Evolutionary conservation across 2,329 filamentous ascomycete genomes (phyloP).

Genomic region (Xylaria digitata): DNA sequence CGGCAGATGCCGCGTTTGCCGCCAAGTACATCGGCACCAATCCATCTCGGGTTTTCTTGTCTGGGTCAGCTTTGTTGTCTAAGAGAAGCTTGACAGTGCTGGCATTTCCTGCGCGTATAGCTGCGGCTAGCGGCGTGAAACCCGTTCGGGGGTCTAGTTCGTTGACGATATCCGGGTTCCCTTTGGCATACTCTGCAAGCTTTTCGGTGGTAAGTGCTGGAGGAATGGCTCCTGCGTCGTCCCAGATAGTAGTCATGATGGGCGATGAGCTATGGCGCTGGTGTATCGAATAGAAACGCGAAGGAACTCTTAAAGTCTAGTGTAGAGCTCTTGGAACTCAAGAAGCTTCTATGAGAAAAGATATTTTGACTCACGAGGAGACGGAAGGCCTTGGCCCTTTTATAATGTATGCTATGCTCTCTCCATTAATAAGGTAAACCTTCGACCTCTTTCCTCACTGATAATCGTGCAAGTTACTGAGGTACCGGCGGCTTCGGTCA

Average conservation of each 20-base stretch:
- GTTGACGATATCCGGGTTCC: slow-evolving; percentile 21
- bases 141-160: slow-evolving; percentile 27
- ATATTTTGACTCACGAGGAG: background rate
- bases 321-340: background rate
- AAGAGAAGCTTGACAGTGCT: slow-evolving; percentile 35
- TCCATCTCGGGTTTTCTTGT: slow-evolving; percentile 33
- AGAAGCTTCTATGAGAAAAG: background rate
- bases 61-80: slow-evolving; percentile 30
- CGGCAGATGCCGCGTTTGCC: slow-evolving; percentile 22
- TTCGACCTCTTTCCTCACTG: background rate
- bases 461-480: background rate
- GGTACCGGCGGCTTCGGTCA: background rate
- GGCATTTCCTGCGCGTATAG: slow-evolving; percentile 29
- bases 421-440: background rate
- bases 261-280: background rate
- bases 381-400: background rate
- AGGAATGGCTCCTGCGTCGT: slow-evolving; percentile 32
- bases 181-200: slow-evolving; percentile 26
- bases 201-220: slow-evolving; percentile 21
- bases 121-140: slow-evolving; percentile 33
- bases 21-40: slow-evolving; percentile 33
- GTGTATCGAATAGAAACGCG: background rate
- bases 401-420: background rate
- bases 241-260: slow-evolving; percentile 36
- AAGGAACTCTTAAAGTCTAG: background rate